Evolutionary conservation across 768 basidiomycete species (phyloP), one percentile per base, ranked within the genome.

Genomic region (Boletellus ananas): DNA sequence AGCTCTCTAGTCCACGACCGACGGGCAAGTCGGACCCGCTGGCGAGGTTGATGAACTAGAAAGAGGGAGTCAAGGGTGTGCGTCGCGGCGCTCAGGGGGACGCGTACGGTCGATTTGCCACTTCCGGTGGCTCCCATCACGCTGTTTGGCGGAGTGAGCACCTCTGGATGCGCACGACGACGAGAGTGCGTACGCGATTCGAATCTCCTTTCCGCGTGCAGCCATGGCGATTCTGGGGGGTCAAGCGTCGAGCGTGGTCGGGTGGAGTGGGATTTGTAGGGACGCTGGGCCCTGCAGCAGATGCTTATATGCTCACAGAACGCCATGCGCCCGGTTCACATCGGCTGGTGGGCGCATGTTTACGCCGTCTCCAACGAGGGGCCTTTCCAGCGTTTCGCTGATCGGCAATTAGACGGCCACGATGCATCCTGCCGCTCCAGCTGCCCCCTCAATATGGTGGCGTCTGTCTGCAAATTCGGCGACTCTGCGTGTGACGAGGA

Each of bases 11-110:
- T 4, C 72, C 71, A 5, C 58, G 61, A 18, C 79, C 78, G 14
- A 81, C 72, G 13, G 66, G 66, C 18, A 82, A 57, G 35, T 68
- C 59, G 10, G 78, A 77, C 11, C 76, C 78, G 56, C 79, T 81
- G 41, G 73, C 66, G 6, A 72, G 57, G 53, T 81, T 81, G 60
- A 81, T 77, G 47, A 83, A 80, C 81, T 50, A 11, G n/a, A 27
- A 11, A 10, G 8, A 14, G 16, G 25, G 25, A 35, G 3, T n/a
- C 2, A 23, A 1, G 34, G 20, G 18, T 7, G 20, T 10, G 36
- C 17, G 16, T 23, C 21, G n/a, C 21, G n/a, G 35, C 31, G 18
- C 7, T 23, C 43, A 25, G 13, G 10, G 17, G 4, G 31, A 18
- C n/a, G 36, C 49, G 13, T 51, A 69, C 68, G 3, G 64, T 70